phyloP scores from a whole-genome alignment of 768 basidiomycete species.

The Astraeus odoratus region DNA sequence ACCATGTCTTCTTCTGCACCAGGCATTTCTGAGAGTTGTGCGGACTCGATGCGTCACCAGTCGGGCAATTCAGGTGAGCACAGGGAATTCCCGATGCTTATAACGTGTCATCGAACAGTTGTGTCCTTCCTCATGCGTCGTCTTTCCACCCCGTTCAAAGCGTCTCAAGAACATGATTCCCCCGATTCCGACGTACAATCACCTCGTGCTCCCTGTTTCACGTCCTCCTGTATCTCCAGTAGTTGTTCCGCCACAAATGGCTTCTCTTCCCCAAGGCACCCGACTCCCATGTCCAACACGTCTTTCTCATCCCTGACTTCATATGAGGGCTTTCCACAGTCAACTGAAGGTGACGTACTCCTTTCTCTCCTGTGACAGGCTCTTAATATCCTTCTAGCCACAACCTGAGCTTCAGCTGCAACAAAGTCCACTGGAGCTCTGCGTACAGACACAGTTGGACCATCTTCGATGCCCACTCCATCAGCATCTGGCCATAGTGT shows the following conservation, averaged over 20 bases:
- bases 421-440: slow-evolving; percentile 29
- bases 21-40: too few species aligned
- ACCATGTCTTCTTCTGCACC: slow-evolving; percentile 13
- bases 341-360: slow-evolving; percentile 9
- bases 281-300: slow-evolving; percentile 6
- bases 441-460: slow-evolving; percentile 13
- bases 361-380: slow-evolving; percentile 4
- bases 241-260: slow-evolving; percentile 16
- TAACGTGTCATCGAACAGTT: neutral
- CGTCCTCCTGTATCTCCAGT: slow-evolving; percentile 6
- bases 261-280: slow-evolving; percentile 13
- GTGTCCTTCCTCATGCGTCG: slow-evolving; percentile 15
- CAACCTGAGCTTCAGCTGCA: slow-evolving; percentile 4
- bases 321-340: slow-evolving; percentile 24
- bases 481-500: slow-evolving; percentile 7
- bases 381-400: slow-evolving; percentile 1
- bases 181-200: slow-evolving; percentile 6
- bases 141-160: slow-evolving; percentile 15
- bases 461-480: slow-evolving; percentile 10
- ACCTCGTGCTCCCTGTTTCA: slow-evolving; percentile 1
- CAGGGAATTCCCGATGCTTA: neutral
- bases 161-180: neutral
- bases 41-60: slow-evolving; percentile 15
- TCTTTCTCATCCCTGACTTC: neutral
- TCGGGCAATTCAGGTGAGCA: slow-evolving; percentile 32